Percentiles rank a stretch among this genome's conserved stretches.
phyloP scores from a whole-genome alignment of 208 protist genomes.

The Leishmania arabica region DNA sequence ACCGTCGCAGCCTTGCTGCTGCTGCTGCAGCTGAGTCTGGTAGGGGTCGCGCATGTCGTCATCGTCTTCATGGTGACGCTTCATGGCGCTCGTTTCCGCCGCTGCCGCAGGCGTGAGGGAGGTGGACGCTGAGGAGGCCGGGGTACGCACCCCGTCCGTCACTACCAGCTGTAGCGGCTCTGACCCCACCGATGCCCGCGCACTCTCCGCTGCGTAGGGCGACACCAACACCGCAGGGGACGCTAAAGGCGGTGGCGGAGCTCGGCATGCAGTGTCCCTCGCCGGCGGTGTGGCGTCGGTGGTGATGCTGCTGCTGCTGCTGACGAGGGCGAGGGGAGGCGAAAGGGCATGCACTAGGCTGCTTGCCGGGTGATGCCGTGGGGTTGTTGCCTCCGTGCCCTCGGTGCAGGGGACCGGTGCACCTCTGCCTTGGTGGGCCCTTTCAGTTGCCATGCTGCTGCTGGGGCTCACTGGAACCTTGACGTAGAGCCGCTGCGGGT shows the following conservation, averaged over 20 bases:
- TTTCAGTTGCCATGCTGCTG: neutral
- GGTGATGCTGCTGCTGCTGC: neutral
- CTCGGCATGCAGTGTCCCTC: neutral
- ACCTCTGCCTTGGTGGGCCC: neutral
- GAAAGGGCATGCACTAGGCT: neutral
- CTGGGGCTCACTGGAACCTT: slow-evolving; percentile 5
- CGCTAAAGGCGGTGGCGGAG: neutral
- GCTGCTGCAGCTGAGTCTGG: neutral
- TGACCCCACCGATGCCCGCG: slow-evolving; percentile 11
- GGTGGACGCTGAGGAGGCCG: neutral
- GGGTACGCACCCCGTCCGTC: neutral
- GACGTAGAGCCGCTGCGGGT: slow-evolving; percentile 18
- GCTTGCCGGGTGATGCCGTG: neutral
- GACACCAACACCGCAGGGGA: neutral
- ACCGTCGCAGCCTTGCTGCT: neutral
- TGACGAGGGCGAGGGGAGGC: neutral
- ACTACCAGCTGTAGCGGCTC: slow-evolving; percentile 11
- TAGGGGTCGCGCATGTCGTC: neutral
- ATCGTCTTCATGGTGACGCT: neutral
- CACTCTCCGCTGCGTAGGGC: slow-evolving; percentile 20
- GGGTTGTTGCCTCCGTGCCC: neutral
- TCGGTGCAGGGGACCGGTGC: neutral
- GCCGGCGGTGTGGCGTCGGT: neutral
- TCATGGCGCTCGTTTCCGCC: neutral
- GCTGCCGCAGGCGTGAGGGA: neutral